phyloP scores from a whole-genome alignment of 345 rosid species.

The Gynandropsis gynandra region DNA sequence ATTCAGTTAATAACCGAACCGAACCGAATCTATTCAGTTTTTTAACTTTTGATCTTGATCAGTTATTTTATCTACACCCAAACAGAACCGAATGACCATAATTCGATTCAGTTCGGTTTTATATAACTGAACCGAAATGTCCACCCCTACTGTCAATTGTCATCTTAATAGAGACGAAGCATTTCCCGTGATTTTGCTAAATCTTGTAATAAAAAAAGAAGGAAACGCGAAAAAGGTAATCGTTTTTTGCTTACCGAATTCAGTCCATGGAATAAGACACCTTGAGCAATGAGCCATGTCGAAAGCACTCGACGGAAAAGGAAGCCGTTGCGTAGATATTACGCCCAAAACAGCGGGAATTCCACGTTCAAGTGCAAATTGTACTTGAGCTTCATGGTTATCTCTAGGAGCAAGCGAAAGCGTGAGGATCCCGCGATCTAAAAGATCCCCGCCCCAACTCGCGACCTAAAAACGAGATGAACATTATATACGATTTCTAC shows the following conservation, averaged over 20 bases:
- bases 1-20: no score
- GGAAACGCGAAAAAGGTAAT: no score
- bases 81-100: no score
- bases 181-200: no score
- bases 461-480: conserved; percentile 55
- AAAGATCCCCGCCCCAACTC: conserved; percentile 98
- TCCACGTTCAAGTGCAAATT: conserved; percentile 95
- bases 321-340: conserved; percentile 91
- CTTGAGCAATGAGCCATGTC: conserved; percentile 99
- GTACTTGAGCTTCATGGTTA: conserved; percentile 99
- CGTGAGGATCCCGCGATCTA: conserved; percentile 83
- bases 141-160: no score
- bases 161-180: no score
- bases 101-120: no score
- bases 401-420: conserved; percentile 98
- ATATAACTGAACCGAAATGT: no score
- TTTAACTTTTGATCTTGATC: no score
- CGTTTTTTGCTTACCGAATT: conserved; percentile 93
- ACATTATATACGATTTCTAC: background rate
- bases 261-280: conserved; percentile 99
- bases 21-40: no score
- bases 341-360: conserved; percentile 97
- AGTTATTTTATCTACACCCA: no score
- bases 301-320: conserved; percentile 87
- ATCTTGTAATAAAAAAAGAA: no score